Conservation (phyloP, 164 flowering plant species). For the Euptelea pleiosperma region DNA sequence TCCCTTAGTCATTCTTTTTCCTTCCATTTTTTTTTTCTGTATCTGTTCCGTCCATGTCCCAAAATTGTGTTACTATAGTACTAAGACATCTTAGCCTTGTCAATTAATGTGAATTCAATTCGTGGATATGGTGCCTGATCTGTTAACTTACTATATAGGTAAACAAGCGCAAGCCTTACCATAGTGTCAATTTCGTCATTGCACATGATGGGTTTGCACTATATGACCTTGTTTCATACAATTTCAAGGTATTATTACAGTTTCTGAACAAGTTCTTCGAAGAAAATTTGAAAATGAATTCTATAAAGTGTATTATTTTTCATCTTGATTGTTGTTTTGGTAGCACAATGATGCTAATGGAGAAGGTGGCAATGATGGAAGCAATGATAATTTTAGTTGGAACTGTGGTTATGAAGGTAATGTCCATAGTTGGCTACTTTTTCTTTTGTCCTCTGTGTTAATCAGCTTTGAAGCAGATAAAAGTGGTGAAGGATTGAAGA, state of each 20-base stretch:
- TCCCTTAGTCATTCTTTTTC: background rate
- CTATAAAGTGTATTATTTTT: background rate
- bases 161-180: slow-evolving; percentile 89
- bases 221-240: slow-evolving; percentile 89
- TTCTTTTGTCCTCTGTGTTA: background rate
- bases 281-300: background rate
- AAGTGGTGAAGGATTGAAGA: no score
- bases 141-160: slow-evolving; percentile 39
- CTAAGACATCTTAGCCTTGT: background rate
- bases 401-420: slow-evolving; percentile 94
- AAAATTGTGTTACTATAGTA: background rate
- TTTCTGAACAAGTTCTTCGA: background rate
- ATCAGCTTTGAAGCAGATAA: no score
- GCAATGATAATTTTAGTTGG: slow-evolving; percentile 96
- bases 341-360: slow-evolving; percentile 98
- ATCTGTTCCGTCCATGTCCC: background rate
- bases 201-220: slow-evolving; percentile 98
- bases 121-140: slow-evolving; percentile 10
- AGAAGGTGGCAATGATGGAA: slow-evolving; percentile 93
- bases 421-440: background rate
- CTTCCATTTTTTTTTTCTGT: background rate
- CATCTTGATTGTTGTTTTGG: slow-evolving; percentile 18
- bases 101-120: background rate
- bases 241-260: slow-evolving; percentile 59
- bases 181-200: slow-evolving; percentile 82